A percentile compares a stretch with the other conserved stretches of the same genome.
These are phyloP conservation scores for Alternaria conjuncta DNA, from an alignment of 2,329 filamentous ascomycete genomes.

Conservation along the genomic window DNA sequence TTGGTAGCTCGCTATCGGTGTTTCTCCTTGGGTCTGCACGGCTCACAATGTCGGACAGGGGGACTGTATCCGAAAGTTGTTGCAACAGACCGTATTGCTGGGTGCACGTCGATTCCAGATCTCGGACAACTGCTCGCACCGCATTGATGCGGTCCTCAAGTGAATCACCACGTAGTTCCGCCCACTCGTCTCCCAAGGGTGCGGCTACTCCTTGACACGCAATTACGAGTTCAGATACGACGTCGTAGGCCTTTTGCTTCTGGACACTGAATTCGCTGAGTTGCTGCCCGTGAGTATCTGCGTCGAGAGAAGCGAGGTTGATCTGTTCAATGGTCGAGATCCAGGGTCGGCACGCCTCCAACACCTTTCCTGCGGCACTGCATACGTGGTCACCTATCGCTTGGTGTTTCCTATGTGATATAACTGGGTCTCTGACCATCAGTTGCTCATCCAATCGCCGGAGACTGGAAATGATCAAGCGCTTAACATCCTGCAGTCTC, in stretches of 20 bases:
- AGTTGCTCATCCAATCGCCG: slow-evolving; percentile 87
- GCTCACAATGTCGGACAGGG: slow-evolving; percentile 43
- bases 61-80: slow-evolving; percentile 82
- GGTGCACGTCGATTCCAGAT: slow-evolving; percentile 84
- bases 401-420: slow-evolving; percentile 79
- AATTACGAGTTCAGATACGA: slow-evolving; percentile 85
- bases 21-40: slow-evolving; percentile 49
- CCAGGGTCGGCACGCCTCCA: slow-evolving; percentile 91
- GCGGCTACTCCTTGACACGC: slow-evolving; percentile 91
- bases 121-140: slow-evolving; percentile 76
- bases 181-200: slow-evolving; percentile 93
- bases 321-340: slow-evolving; percentile 89
- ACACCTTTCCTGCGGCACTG: slow-evolving; percentile 74
- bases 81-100: slow-evolving; percentile 89
- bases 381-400: slow-evolving; percentile 84
- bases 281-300: slow-evolving; percentile 82
- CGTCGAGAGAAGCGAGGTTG: slow-evolving; percentile 79
- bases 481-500: slow-evolving; percentile 82
- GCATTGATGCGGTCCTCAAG: slow-evolving; percentile 85
- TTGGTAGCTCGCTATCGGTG: slow-evolving; percentile 49
- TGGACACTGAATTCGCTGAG: slow-evolving; percentile 85
- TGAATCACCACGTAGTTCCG: slow-evolving; percentile 86
- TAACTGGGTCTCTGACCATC: slow-evolving; percentile 76
- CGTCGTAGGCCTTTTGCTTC: slow-evolving; percentile 93
- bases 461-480: slow-evolving; percentile 83